Percentiles rank a stretch among this genome's conserved stretches.
Conservation (phyloP, 495 filamentous ascomycete genomes). For the Tirmania nivea region DNA sequence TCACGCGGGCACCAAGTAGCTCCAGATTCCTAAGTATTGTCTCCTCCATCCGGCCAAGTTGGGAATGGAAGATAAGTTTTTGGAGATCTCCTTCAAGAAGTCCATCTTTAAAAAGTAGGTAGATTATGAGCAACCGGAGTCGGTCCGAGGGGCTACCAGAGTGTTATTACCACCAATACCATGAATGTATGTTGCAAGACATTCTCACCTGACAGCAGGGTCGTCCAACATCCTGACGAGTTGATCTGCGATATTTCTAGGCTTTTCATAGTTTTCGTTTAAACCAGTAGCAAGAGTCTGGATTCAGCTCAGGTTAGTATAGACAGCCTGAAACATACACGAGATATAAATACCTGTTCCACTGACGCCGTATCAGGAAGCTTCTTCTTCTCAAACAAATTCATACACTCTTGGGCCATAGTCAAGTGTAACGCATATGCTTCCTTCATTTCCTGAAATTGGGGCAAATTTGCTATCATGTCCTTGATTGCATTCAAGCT, state of each 20-base stretch:
- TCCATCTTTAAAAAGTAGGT: conserved; percentile 73
- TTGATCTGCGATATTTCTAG: conserved; percentile 68
- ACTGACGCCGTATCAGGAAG: conserved; percentile 66
- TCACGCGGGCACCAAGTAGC: conserved; percentile 54
- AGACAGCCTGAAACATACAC: not conserved
- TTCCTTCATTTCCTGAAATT: conserved; percentile 87
- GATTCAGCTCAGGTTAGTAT: not conserved
- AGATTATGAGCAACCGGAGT: conserved; percentile 63
- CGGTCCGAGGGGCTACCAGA: conserved; percentile 43
- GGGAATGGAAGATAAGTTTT: conserved; percentile 65
- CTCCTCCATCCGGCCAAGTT: conserved; percentile 49
- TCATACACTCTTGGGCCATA: conserved; percentile 98
- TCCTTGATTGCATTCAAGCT: conserved; percentile 85
- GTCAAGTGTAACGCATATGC: conserved; percentile 83
- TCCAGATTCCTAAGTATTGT: conserved; percentile 57
- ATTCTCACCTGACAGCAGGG: conserved; percentile 14
- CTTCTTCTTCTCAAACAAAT: conserved; percentile 62
- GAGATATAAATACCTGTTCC: conserved; percentile 35
- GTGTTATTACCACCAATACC: conserved; percentile 21
- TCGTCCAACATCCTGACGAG: conserved; percentile 77
- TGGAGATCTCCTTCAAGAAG: conserved; percentile 65
- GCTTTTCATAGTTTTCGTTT: conserved; percentile 79
- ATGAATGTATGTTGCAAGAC: too few relatives aligned
- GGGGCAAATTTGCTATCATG: conserved; percentile 84
- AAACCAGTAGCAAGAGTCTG: conserved; percentile 72